A percentile compares a stretch with the other conserved stretches of the same genome.
Evolutionary conservation across 2,329 filamentous ascomycete species (phyloP).

Genomic region (Nothophaeocryptopus gaeumannii): DNA sequence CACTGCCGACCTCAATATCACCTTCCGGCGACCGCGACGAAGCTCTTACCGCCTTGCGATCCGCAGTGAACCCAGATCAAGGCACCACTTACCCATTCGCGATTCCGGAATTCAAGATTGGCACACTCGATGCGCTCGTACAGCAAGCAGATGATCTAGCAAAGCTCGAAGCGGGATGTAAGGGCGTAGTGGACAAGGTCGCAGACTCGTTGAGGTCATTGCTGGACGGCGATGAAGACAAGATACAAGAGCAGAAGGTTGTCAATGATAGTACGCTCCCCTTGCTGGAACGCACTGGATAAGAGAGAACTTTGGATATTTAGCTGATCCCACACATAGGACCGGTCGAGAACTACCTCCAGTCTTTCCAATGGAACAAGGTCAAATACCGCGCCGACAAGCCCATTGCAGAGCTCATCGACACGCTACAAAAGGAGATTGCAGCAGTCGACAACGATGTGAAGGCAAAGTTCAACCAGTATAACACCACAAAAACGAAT

Average conservation of each 20-base stretch:
- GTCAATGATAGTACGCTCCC: conserved; percentile 80
- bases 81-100: conserved; percentile 73
- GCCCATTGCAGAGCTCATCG: conserved; percentile 79
- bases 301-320: conserved; percentile 3
- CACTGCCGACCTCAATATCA: conserved; percentile 82
- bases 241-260: conserved; percentile 80
- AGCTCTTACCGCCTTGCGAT: conserved; percentile 71
- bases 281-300: neutral
- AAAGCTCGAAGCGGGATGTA: conserved; percentile 78
- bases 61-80: conserved; percentile 70
- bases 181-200: conserved; percentile 82
- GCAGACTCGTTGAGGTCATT: conserved; percentile 79
- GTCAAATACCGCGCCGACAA: conserved; percentile 95
- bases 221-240: conserved; percentile 78
- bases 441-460: conserved; percentile 92
- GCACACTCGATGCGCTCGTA: conserved; percentile 88
- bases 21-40: conserved; percentile 77
- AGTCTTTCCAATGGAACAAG: conserved; percentile 92
- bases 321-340: conserved; percentile 52
- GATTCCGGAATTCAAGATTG: conserved; percentile 95
- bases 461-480: conserved; percentile 89
- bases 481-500: conserved; percentile 85
- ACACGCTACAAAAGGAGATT: conserved; percentile 87
- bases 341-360: conserved; percentile 90
- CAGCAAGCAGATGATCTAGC: conserved; percentile 93